These are phyloP conservation scores for Annona squamosa DNA, from an alignment of 164 flowering plant species.

Conservation along the genomic window DNA sequence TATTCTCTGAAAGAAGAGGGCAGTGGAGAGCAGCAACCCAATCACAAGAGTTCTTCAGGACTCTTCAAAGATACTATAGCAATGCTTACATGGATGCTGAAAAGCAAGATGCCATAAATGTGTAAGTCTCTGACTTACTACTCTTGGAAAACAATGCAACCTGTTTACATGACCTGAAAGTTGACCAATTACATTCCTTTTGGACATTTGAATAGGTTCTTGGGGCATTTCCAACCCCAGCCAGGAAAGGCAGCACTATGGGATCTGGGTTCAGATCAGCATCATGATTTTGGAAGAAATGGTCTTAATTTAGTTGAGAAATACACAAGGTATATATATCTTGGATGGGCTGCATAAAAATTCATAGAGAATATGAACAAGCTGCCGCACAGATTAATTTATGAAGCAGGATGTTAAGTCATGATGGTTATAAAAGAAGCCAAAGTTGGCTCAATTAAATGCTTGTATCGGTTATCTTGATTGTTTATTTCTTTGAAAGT, in stretches of 20 bases:
- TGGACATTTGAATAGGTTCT: conserved; percentile 42
- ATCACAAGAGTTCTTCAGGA: conserved; percentile 80
- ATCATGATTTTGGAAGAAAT: conserved; percentile 46
- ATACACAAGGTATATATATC: conserved; percentile 44
- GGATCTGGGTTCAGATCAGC: conserved; percentile 86
- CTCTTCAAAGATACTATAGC: conserved; percentile 77
- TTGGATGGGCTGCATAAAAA: background rate
- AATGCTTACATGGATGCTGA: conserved; percentile 92
- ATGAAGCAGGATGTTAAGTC: too few species aligned
- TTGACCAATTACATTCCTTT: background rate
- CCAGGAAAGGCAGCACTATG: conserved; percentile 73
- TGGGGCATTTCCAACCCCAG: conserved; percentile 89
- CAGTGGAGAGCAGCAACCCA: conserved; percentile 91
- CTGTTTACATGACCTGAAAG: background rate
- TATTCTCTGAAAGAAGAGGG: conserved; percentile 85
- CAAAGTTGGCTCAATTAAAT: too few species aligned
- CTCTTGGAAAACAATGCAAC: background rate
- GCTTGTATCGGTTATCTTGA: too few species aligned
- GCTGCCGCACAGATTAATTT: too few species aligned
- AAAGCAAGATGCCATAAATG: conserved; percentile 89
- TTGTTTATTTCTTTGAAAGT: too few species aligned
- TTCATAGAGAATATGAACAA: background rate
- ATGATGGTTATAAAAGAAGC: too few species aligned
- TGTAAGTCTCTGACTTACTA: conserved; percentile 60
- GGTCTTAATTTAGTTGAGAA: conserved; percentile 31